Evolutionary conservation across 352 stramenopile genomes (phyloP).

Genomic region (Phytopythium chamaehyphon): DNA sequence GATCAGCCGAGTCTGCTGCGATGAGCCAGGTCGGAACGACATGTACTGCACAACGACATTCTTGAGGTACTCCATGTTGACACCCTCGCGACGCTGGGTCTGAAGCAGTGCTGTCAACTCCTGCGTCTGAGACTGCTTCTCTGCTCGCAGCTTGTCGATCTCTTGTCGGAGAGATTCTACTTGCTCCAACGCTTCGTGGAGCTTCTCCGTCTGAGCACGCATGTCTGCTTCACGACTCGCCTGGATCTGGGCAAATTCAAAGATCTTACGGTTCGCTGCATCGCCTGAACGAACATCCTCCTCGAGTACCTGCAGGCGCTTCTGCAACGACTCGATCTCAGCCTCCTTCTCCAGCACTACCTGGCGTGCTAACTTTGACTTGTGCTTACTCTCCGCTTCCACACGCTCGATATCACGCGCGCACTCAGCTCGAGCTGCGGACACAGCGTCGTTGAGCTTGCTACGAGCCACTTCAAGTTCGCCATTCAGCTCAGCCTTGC

Average conservation of each 20-base stretch:
- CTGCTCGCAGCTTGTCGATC: slow-evolving; percentile 48
- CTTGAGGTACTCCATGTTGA: slow-evolving; percentile 91
- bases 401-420: slow-evolving; percentile 58
- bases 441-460: slow-evolving; percentile 23
- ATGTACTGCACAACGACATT: slow-evolving; percentile 91
- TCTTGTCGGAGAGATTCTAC: slow-evolving; percentile 39
- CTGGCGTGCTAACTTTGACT: slow-evolving; percentile 82
- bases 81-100: slow-evolving; percentile 74
- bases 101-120: slow-evolving; percentile 76
- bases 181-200: slow-evolving; percentile 47
- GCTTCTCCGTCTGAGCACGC: slow-evolving; percentile 43
- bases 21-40: slow-evolving; percentile 80
- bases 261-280: slow-evolving; percentile 84
- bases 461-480: slow-evolving; percentile 33
- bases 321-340: slow-evolving; percentile 54
- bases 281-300: slow-evolving; percentile 83
- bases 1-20: slow-evolving; percentile 68
- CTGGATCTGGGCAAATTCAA: slow-evolving; percentile 84
- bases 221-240: slow-evolving; percentile 73
- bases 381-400: slow-evolving; percentile 76
- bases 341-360: slow-evolving; percentile 77
- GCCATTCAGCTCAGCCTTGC: slow-evolving; percentile 23
- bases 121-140: slow-evolving; percentile 57
- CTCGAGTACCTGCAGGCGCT: slow-evolving; percentile 62
- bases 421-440: slow-evolving; percentile 29